A percentile compares a stretch with the other conserved stretches of the same genome.
phyloP scores from a whole-genome alignment of 2,329 filamentous ascomycete genomes.

The Akanthomyces lecanii region DNA sequence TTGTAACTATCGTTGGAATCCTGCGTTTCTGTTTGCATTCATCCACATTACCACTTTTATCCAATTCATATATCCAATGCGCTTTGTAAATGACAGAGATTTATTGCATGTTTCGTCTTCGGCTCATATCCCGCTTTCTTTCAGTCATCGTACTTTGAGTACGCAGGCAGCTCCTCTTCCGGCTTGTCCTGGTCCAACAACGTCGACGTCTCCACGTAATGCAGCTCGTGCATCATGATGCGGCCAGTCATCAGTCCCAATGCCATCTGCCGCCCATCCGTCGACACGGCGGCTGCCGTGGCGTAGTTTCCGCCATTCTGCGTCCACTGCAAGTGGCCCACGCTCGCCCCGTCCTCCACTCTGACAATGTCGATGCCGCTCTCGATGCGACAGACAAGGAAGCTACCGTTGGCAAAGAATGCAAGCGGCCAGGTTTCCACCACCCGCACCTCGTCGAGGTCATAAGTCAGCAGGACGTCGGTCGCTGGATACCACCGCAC shows the following conservation, averaged over 20 bases:
- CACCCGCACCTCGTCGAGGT: constrained; percentile 21
- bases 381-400: constrained; percentile 26
- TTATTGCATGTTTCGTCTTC: no score
- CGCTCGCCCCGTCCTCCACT: neutral
- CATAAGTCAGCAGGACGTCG: constrained; percentile 22
- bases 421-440: constrained; percentile 26
- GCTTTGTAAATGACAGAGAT: no score
- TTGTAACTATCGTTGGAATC: no score
- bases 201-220: neutral
- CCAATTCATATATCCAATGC: no score
- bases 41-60: no score
- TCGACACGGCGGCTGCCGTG: neutral
- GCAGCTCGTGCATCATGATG: neutral
- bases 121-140: neutral
- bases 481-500: constrained; percentile 23
- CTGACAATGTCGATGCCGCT: constrained; percentile 23
- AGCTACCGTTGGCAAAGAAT: constrained; percentile 25
- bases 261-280: neutral
- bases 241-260: neutral
- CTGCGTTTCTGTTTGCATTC: no score
- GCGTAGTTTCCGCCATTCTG: neutral
- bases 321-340: neutral
- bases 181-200: neutral
- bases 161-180: neutral
- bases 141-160: neutral